Evolutionary conservation across 176 grass and related monocot species (phyloP).

Genomic region (Aegilops umbellulata): DNA sequence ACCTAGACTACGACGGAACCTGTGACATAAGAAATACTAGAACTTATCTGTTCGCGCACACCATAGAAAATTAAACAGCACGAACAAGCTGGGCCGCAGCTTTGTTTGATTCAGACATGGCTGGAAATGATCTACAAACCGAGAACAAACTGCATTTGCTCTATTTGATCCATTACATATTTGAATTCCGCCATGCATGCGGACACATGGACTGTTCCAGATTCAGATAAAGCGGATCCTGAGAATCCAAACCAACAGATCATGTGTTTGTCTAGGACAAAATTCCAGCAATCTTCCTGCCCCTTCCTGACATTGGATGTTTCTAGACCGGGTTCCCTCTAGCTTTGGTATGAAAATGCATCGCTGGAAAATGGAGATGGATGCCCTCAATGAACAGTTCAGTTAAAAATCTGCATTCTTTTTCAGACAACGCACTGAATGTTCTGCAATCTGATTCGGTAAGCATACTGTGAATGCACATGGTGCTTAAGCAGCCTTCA

Average conservation of each 20-base stretch:
- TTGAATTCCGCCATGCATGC: background rate
- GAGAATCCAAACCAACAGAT: too few relatives aligned
- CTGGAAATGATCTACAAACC: too few relatives aligned
- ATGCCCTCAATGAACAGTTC: too few relatives aligned
- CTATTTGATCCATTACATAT: background rate
- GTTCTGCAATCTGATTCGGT: background rate
- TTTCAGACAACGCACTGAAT: background rate
- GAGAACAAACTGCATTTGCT: background rate
- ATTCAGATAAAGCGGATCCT: too few relatives aligned
- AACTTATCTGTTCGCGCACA: rapidly evolving
- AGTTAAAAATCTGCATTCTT: too few relatives aligned
- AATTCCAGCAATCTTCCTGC: too few relatives aligned
- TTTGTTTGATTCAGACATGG: background rate
- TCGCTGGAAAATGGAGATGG: background rate
- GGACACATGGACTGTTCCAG: background rate
- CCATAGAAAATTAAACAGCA: too few relatives aligned
- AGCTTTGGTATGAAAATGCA: background rate
- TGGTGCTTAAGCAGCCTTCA: background rate
- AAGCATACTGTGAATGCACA: background rate
- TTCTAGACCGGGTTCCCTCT: background rate
- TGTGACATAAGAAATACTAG: too few relatives aligned
- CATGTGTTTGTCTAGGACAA: too few relatives aligned
- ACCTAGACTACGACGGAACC: conserved; percentile 90
- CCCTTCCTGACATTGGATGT: background rate
- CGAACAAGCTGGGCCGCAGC: too few relatives aligned